A percentile compares a stretch with the other conserved stretches of the same genome.
phyloP scores from a whole-genome alignment of 139 green algal genomes.

The Desmodesmus armatus region DNA sequence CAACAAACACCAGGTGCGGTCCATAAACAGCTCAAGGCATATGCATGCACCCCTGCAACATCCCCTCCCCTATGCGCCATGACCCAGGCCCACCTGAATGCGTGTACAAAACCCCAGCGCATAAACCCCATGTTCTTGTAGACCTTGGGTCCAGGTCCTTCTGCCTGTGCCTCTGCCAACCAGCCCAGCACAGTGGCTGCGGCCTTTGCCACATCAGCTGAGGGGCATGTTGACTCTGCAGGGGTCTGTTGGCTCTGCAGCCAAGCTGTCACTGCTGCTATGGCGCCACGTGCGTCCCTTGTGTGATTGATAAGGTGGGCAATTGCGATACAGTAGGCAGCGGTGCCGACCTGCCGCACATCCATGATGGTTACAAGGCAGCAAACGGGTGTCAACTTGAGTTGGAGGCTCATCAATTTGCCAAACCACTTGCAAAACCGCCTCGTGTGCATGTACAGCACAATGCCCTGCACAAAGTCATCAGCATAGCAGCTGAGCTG shows the following conservation, averaged over 20 bases:
- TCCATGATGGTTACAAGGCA: background rate
- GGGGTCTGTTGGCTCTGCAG: background rate
- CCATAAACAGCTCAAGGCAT: background rate
- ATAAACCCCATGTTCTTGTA: conserved; percentile 46
- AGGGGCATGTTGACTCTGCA: background rate
- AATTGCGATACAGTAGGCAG: conserved; percentile 61
- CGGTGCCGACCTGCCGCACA: conserved; percentile 54
- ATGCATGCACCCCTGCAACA: background rate
- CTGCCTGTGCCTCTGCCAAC: conserved; percentile 40
- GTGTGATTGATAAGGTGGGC: conserved; percentile 55
- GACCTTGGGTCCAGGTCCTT: background rate
- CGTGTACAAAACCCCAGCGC: conserved; percentile 58
- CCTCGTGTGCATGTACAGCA: too few relatives aligned
- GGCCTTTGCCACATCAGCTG: background rate
- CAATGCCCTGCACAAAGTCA: too few relatives aligned
- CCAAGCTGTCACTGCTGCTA: conserved; percentile 48
- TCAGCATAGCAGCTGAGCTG: too few relatives aligned
- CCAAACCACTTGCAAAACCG: too few relatives aligned
- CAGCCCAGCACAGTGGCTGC: conserved; percentile 37
- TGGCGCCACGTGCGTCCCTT: conserved; percentile 47
- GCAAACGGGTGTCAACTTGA: background rate
- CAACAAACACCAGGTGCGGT: too few relatives aligned
- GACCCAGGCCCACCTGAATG: conserved; percentile 38
- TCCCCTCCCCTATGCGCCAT: background rate
- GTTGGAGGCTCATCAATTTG: too few relatives aligned